These are phyloP conservation scores for Ophiostoma fasciatum DNA, from an alignment of 2,329 filamentous ascomycete genomes.

Conservation along the genomic window DNA sequence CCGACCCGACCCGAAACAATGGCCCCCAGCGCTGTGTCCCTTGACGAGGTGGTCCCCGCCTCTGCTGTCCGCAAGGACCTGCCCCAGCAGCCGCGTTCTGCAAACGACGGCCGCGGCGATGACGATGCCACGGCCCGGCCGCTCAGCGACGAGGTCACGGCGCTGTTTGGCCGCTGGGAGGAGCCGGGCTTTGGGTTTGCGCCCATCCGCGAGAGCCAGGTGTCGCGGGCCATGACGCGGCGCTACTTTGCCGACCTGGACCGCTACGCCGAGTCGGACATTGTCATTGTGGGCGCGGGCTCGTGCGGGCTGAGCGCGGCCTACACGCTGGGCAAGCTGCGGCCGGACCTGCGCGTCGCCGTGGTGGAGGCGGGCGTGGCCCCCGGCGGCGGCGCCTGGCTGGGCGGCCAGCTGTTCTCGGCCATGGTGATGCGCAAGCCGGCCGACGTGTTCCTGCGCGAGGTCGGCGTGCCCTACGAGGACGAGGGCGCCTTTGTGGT, in stretches of 20 bases:
- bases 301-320: conserved; percentile 70
- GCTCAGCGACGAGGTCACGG: conserved; percentile 12
- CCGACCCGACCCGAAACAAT: conserved; percentile 33
- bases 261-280: conserved; percentile 78
- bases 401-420: conserved; percentile 85
- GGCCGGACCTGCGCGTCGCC: conserved; percentile 82
- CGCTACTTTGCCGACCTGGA: conserved; percentile 89
- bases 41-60: background rate
- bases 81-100: background rate
- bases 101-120: background rate
- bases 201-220: conserved; percentile 81
- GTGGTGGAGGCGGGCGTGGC: conserved; percentile 80
- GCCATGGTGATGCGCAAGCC: conserved; percentile 95
- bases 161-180: conserved; percentile 60
- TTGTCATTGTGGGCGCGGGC: conserved; percentile 84
- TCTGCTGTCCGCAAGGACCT: conserved; percentile 33
- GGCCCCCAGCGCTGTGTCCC: conserved; percentile 52
- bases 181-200: conserved; percentile 67
- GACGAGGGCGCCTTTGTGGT: conserved; percentile 82
- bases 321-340: conserved; percentile 68
- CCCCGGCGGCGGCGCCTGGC: conserved; percentile 80
- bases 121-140: conserved; percentile 11
- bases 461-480: conserved; percentile 72
- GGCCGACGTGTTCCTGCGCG: conserved; percentile 67
- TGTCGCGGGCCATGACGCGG: conserved; percentile 83